phyloP scores from a whole-genome alignment of 352 stramenopile species.

The Phytophthora nicotianae region DNA sequence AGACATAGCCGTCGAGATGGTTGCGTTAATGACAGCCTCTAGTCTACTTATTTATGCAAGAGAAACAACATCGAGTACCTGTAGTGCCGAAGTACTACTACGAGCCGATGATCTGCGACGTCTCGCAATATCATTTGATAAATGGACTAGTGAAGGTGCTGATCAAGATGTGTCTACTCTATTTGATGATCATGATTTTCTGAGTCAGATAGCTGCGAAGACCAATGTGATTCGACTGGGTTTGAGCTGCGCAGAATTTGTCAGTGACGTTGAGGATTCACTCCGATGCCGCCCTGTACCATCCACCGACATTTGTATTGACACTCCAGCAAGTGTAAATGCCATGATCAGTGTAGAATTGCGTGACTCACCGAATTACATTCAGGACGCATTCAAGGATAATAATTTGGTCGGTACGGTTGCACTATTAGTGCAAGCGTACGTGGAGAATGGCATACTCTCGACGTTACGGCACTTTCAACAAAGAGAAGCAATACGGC shows the following conservation, averaged over 20 bases:
- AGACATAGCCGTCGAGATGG: slow-evolving; percentile 29
- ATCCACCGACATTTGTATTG: slow-evolving; percentile 3
- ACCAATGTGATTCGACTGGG: slow-evolving; percentile 41
- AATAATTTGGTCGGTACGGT: slow-evolving; percentile 41
- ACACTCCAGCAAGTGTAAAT: slow-evolving; percentile 6
- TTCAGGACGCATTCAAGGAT: slow-evolving; percentile 25
- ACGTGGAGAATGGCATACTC: slow-evolving; percentile 45
- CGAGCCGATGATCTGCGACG: slow-evolving; percentile 24
- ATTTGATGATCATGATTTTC: slow-evolving; percentile 42
- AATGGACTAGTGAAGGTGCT: not conserved
- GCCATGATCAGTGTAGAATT: slow-evolving; percentile 9
- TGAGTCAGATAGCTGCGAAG: slow-evolving; percentile 32
- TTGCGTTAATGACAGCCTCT: slow-evolving; percentile 12
- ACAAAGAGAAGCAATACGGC: slow-evolving; percentile 48
- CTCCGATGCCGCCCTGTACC: not conserved
- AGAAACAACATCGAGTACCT: slow-evolving; percentile 1
- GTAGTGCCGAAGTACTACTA: slow-evolving; percentile 23
- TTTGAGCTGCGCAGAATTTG: slow-evolving; percentile 19
- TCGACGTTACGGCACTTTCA: slow-evolving; percentile 48
- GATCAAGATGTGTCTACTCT: slow-evolving; percentile 22
- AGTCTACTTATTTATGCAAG: slow-evolving; percentile 34
- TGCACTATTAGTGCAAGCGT: slow-evolving; percentile 53
- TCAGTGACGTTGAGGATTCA: not conserved
- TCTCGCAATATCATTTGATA: slow-evolving; percentile 21
- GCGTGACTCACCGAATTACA: slow-evolving; percentile 13